Conservation (phyloP, 2,329 filamentous ascomycete species). For the Nothophaeocryptopus gaeumannii region DNA sequence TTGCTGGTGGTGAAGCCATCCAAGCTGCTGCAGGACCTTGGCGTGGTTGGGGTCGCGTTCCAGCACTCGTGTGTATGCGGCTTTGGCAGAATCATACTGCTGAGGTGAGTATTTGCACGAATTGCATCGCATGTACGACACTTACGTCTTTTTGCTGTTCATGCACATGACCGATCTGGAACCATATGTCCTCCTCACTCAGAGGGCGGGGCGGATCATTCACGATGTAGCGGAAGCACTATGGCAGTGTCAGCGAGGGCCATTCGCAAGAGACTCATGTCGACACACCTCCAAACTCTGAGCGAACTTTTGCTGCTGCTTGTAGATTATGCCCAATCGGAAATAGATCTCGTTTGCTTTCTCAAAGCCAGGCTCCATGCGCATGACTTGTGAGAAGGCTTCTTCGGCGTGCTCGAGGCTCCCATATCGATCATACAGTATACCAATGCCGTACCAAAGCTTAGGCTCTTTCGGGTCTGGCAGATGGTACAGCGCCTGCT, state of each 20-base stretch:
- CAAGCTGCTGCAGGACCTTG: constrained; percentile 95
- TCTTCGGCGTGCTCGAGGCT: constrained; percentile 96
- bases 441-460: constrained; percentile 98
- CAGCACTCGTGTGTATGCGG: constrained; percentile 86
- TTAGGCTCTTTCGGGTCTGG: constrained; percentile 96
- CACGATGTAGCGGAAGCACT: constrained; percentile 99
- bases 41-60: constrained; percentile 94
- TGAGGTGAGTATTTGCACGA: constrained; percentile 28
- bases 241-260: constrained; percentile 7
- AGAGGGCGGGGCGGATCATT: constrained; percentile 85
- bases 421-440: constrained; percentile 93
- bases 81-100: constrained; percentile 89
- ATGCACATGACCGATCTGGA: constrained; percentile 98
- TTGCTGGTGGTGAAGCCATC: constrained; percentile 96
- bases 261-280: too few relatives aligned
- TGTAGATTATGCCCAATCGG: constrained; percentile 98
- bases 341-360: constrained; percentile 99
- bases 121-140: constrained; percentile 23
- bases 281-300: constrained; percentile 83
- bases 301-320: constrained; percentile 90
- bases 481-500: constrained; percentile 89
- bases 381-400: constrained; percentile 97
- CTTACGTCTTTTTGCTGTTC: constrained; percentile 98
- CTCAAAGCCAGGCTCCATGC: constrained; percentile 95
- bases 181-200: constrained; percentile 98